These are phyloP conservation scores for Halophytophthora batemanensis DNA, from an alignment of 352 stramenopile species.

Conservation along the genomic window DNA sequence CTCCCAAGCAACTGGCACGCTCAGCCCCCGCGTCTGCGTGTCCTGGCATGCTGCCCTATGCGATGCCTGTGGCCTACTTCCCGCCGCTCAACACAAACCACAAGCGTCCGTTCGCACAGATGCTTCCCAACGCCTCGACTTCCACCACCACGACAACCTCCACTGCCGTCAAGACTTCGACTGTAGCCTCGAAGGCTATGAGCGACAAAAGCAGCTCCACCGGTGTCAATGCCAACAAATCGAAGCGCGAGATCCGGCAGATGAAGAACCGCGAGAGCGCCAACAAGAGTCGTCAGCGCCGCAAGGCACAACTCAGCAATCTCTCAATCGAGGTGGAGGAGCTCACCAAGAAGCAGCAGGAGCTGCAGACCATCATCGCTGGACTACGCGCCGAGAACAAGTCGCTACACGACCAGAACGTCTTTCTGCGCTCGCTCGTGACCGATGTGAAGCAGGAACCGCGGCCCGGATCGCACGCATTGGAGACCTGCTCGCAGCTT, in stretches of 20 bases:
- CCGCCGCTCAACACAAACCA: conserved; percentile 35
- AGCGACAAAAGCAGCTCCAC: conserved; percentile 6
- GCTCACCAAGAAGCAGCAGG: conserved; percentile 64
- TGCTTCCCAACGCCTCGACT: conserved; percentile 24
- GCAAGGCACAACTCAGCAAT: conserved; percentile 68
- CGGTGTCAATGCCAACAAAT: conserved; percentile 48
- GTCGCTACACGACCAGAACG: conserved; percentile 73
- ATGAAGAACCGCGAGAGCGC: conserved; percentile 88
- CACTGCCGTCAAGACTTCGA: neutral
- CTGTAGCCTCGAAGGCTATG: neutral
- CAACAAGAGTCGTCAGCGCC: conserved; percentile 73
- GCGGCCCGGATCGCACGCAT: conserved; percentile 7
- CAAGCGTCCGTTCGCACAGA: conserved; percentile 53
- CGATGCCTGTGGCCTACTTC: conserved; percentile 64
- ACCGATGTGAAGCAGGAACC: conserved; percentile 40
- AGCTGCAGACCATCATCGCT: conserved; percentile 66
- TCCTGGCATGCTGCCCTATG: conserved; percentile 42
- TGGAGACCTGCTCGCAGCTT: conserved; percentile 21
- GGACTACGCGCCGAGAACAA: conserved; percentile 75
- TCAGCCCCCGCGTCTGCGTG: conserved; percentile 12
- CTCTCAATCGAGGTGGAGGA: conserved; percentile 57
- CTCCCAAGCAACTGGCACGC: neutral
- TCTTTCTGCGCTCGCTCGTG: conserved; percentile 73
- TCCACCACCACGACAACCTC: neutral
- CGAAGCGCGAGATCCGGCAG: conserved; percentile 78